phyloP scores from a whole-genome alignment of 768 basidiomycete species.

The Lactarius vividus region DNA sequence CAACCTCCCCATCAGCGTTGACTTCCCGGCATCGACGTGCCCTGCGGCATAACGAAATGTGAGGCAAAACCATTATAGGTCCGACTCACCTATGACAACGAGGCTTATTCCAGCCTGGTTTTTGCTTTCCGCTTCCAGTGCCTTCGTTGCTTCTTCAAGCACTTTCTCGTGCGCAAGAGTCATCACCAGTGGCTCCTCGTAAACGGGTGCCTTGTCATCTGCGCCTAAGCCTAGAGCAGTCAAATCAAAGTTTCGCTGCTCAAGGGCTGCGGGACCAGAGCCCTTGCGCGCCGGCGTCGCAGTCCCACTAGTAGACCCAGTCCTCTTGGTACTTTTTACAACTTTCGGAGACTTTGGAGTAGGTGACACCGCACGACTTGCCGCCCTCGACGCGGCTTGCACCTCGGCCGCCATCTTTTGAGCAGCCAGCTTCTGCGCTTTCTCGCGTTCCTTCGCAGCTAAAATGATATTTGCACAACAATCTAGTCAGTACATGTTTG shows the following conservation, averaged over 20 bases:
- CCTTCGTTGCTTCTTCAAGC: slow-evolving; percentile 69
- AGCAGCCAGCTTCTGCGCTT: slow-evolving; percentile 54
- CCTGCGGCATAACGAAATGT: slow-evolving; percentile 47
- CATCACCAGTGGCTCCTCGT: slow-evolving; percentile 59
- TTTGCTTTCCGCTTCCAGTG: slow-evolving; percentile 46
- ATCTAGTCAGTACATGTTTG: slow-evolving; percentile 36
- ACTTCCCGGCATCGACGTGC: slow-evolving; percentile 98
- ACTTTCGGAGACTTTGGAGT: slow-evolving; percentile 20
- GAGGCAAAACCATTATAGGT: neutral
- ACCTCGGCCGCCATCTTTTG: slow-evolving; percentile 44
- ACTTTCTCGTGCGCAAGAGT: slow-evolving; percentile 76
- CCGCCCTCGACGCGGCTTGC: slow-evolving; percentile 21
- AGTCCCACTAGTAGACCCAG: slow-evolving; percentile 26
- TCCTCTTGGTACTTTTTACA: slow-evolving; percentile 43
- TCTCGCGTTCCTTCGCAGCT: slow-evolving; percentile 82
- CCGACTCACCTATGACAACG: slow-evolving; percentile 83
- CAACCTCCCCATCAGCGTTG: slow-evolving; percentile 93
- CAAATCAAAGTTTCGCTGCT: slow-evolving; percentile 68
- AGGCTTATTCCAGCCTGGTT: slow-evolving; percentile 75
- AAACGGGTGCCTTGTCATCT: slow-evolving; percentile 42
- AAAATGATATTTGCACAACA: slow-evolving; percentile 34
- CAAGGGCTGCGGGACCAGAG: slow-evolving; percentile 42
- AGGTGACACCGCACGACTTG: slow-evolving; percentile 25
- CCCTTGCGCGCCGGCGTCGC: slow-evolving; percentile 37
- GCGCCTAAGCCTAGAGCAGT: slow-evolving; percentile 64